Evolutionary conservation across 2,329 filamentous ascomycete species (phyloP).

Genomic region (Penicillium sp.): DNA sequence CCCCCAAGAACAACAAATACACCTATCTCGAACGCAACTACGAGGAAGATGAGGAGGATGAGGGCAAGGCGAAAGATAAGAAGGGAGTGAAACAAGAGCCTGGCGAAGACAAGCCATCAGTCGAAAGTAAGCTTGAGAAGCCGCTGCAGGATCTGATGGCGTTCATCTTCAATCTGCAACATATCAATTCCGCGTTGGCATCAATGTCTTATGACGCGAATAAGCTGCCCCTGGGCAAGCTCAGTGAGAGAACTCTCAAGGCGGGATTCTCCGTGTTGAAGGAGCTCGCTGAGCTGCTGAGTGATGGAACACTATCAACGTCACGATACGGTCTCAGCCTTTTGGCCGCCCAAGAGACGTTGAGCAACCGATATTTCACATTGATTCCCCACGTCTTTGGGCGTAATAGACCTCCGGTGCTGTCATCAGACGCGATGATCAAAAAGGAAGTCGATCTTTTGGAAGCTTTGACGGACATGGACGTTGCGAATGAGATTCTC

Average conservation of each 20-base stretch:
- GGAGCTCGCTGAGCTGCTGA: constrained; percentile 63
- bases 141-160: constrained; percentile 64
- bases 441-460: constrained; percentile 74
- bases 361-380: constrained; percentile 76
- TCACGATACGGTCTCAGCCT: constrained; percentile 40
- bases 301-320: constrained; percentile 45
- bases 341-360: constrained; percentile 47
- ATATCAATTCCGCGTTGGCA: constrained; percentile 55
- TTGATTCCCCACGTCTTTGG: constrained; percentile 78
- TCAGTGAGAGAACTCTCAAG: constrained; percentile 71
- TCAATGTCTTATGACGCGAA: constrained; percentile 45
- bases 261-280: constrained; percentile 72
- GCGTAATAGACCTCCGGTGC: constrained; percentile 64
- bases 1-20: constrained; percentile 57
- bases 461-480: constrained; percentile 79
- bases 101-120: constrained; percentile 32
- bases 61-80: constrained; percentile 39
- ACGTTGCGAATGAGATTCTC: constrained; percentile 71
- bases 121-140: constrained; percentile 53
- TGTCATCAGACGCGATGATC: constrained; percentile 51
- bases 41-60: constrained; percentile 54
- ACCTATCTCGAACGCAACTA: constrained; percentile 77
- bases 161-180: constrained; percentile 75
- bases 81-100: constrained; percentile 30
- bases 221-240: constrained; percentile 77